A percentile compares a stretch with the other conserved stretches of the same genome.
These are phyloP conservation scores for Alternaria consortialis DNA, from an alignment of 2,329 filamentous ascomycete genomes.

Conservation along the genomic window DNA sequence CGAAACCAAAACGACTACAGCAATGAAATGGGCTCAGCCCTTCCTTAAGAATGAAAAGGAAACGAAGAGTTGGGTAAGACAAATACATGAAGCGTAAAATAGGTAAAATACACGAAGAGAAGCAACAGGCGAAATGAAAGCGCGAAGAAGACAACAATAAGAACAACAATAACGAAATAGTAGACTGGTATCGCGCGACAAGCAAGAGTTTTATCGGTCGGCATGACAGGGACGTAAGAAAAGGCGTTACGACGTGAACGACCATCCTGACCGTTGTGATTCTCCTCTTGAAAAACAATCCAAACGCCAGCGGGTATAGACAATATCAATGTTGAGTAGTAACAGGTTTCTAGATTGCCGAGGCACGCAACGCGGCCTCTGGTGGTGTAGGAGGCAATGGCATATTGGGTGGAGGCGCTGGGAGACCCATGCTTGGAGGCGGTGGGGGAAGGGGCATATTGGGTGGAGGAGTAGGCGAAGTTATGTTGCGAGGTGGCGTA, in stretches of 20 bases:
- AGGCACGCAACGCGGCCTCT: conserved; percentile 8
- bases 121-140: not conserved
- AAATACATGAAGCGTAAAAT: conserved; percentile 8
- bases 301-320: not conserved
- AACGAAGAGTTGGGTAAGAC: not conserved
- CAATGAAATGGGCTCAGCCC: not conserved
- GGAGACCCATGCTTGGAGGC: conserved; percentile 17
- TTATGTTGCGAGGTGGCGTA: conserved; percentile 40
- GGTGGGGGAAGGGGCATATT: conserved; percentile 25
- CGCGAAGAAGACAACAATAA: not conserved
- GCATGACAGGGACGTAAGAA: conserved; percentile 6
- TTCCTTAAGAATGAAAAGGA: not conserved
- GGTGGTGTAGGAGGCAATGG: conserved; percentile 19
- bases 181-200: conserved; percentile 15
- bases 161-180: not conserved
- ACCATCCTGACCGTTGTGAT: conserved; percentile 1
- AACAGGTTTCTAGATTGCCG: conserved; percentile 7
- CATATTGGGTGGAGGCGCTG: conserved; percentile 19
- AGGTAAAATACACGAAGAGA: not conserved
- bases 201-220: conserved; percentile 6
- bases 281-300: not conserved
- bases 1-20: not conserved
- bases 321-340: not conserved
- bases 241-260: conserved; percentile 8
- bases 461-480: conserved; percentile 22